Percentiles rank a stretch among this genome's conserved stretches.
phyloP scores from a whole-genome alignment of 805 yeast genomes.

The Cyberlindnera mrakii region DNA sequence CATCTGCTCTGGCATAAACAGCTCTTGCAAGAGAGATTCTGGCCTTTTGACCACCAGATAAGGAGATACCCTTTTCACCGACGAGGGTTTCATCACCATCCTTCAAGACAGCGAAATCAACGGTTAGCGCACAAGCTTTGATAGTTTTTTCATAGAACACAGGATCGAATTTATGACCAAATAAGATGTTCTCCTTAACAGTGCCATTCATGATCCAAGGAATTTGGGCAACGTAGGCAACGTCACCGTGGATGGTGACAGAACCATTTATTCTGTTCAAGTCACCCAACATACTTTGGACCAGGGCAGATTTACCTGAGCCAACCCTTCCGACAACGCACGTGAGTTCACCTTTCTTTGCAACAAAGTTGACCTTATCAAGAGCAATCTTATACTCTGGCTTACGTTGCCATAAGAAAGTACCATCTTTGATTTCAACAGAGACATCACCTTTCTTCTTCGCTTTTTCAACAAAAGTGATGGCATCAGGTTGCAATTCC shows the following conservation, averaged over 20 bases:
- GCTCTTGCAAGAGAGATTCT: slow-evolving; percentile 93
- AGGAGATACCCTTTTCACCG: slow-evolving; percentile 95
- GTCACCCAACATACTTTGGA: slow-evolving; percentile 79
- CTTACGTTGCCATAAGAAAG: slow-evolving; percentile 73
- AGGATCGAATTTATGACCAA: slow-evolving; percentile 81
- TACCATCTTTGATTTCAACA: slow-evolving; percentile 55
- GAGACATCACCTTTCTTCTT: slow-evolving; percentile 59
- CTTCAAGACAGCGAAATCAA: slow-evolving; percentile 74
- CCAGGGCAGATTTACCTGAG: slow-evolving; percentile 78
- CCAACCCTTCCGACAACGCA: slow-evolving; percentile 92
- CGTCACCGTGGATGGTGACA: slow-evolving; percentile 64
- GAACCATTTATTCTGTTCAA: slow-evolving; percentile 69
- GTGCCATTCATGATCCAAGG: slow-evolving; percentile 98
- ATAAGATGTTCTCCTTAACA: slow-evolving; percentile 83
- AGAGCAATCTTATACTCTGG: slow-evolving; percentile 67
- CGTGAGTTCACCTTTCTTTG: slow-evolving; percentile 69
- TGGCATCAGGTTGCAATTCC: slow-evolving; percentile 81
- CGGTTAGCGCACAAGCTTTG: slow-evolving; percentile 79
- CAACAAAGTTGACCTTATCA: slow-evolving; percentile 52
- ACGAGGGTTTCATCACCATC: slow-evolving; percentile 90
- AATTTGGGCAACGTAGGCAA: slow-evolving; percentile 88
- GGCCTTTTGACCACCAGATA: slow-evolving; percentile 98
- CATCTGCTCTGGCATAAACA: slow-evolving; percentile 89
- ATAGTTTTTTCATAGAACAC: slow-evolving; percentile 76
- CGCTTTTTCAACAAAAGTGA: slow-evolving; percentile 43